phyloP scores from a whole-genome alignment of 2,329 filamentous ascomycete genomes.

The Colletotrichum cuscutae region DNA sequence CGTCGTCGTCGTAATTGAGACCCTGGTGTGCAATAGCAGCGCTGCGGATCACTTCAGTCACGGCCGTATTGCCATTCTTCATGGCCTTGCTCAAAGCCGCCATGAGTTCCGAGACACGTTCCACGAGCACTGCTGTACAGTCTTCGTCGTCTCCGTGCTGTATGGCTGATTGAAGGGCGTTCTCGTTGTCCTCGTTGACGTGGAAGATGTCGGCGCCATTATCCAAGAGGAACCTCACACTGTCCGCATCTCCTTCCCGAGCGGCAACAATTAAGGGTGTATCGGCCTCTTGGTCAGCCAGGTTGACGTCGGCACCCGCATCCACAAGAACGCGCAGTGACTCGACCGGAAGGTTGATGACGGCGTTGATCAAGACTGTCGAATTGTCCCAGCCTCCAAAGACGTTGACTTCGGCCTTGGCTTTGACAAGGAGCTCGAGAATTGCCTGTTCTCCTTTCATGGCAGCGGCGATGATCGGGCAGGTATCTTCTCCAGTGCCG shows the following conservation, averaged over 20 bases:
- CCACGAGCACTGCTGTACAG: constrained; percentile 43
- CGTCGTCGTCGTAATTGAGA: constrained; percentile 41
- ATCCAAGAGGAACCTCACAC: constrained; percentile 46
- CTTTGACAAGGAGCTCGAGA: constrained; percentile 46
- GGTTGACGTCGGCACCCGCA: constrained; percentile 50
- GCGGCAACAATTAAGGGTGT: constrained; percentile 52
- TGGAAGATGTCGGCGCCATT: constrained; percentile 49
- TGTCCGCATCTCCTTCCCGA: constrained; percentile 43
- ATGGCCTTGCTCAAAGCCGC: constrained; percentile 43
- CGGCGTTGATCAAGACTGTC: constrained; percentile 50
- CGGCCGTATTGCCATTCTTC: constrained; percentile 41
- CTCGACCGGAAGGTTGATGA: constrained; percentile 44
- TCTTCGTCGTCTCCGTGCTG: constrained; percentile 39
- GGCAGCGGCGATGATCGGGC: constrained; percentile 51
- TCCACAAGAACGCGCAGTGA: constrained; percentile 46
- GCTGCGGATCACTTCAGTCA: constrained; percentile 42
- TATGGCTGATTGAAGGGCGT: constrained; percentile 45
- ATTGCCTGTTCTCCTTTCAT: constrained; percentile 47
- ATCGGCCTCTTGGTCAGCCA: constrained; percentile 46
- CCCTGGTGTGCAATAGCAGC: constrained; percentile 42
- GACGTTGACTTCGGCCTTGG: constrained; percentile 48
- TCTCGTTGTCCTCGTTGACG: constrained; percentile 41
- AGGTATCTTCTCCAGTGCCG: constrained; percentile 45
- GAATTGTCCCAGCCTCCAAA: constrained; percentile 46
- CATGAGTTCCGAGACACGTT: constrained; percentile 44